Evolutionary conservation across 2,329 filamentous ascomycete species (phyloP).

Genomic region (Venturia effusa): DNA sequence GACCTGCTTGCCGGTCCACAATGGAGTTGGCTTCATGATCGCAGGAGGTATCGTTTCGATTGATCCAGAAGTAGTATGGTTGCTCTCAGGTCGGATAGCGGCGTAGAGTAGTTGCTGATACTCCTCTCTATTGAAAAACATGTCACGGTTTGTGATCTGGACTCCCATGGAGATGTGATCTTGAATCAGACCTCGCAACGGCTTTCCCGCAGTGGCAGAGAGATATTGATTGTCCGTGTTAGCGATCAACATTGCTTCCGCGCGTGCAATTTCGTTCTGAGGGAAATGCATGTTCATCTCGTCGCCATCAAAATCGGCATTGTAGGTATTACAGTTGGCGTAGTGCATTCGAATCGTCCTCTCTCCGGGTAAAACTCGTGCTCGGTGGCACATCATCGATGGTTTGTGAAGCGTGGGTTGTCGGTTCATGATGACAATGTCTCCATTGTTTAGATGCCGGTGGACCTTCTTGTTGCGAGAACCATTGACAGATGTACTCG

Average conservation of each 20-base stretch:
- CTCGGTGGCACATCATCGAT: slow-evolving; percentile 96
- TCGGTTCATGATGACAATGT: slow-evolving; percentile 97
- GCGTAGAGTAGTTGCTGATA: slow-evolving; percentile 93
- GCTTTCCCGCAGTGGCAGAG: slow-evolving; percentile 85
- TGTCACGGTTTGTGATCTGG: slow-evolving; percentile 80
- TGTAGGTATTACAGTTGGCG: slow-evolving; percentile 98
- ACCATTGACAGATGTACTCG: slow-evolving; percentile 61
- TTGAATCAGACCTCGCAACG: slow-evolving; percentile 89
- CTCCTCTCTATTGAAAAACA: slow-evolving; percentile 75
- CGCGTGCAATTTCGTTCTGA: slow-evolving; percentile 87
- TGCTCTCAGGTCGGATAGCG: slow-evolving; percentile 79
- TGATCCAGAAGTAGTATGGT: slow-evolving; percentile 72
- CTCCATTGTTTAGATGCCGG: slow-evolving; percentile 88
- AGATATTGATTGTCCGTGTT: slow-evolving; percentile 97
- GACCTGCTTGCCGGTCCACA: slow-evolving; percentile 96
- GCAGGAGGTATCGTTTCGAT: slow-evolving; percentile 74
- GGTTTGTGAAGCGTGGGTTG: slow-evolving; percentile 97
- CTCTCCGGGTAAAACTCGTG: slow-evolving; percentile 82
- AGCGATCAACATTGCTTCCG: slow-evolving; percentile 85
- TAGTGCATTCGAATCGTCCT: slow-evolving; percentile 99
- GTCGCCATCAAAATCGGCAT: slow-evolving; percentile 97
- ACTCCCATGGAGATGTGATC: slow-evolving; percentile 96
- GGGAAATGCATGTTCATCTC: slow-evolving; percentile 99
- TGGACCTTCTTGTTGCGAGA: slow-evolving; percentile 92
- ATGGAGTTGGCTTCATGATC: slow-evolving; percentile 64